Evolutionary conservation across 73 alveolate species (phyloP), one percentile per base, ranked within the genome.

Genomic region (Paramecium primaurelia): DNA sequence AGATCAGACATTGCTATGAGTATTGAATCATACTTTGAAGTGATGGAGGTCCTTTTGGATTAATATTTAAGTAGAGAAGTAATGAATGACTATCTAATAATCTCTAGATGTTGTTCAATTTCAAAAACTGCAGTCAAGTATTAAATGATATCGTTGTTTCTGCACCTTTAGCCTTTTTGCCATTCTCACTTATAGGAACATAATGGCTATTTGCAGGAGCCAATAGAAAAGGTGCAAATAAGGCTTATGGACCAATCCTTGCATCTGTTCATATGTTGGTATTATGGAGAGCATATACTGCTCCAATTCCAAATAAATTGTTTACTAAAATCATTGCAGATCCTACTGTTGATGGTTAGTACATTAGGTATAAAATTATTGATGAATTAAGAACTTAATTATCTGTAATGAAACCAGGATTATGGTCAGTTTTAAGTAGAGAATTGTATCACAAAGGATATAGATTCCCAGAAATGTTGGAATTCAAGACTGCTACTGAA

Each of bases 11-110:
- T 80, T 49, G 71, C 77, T 12, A 42, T 80, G 42, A 44, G 77
- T 36, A 45, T 45, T 42, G 91, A 80, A 47, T 42, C 47, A 26
- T 80, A 80, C 75, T 42, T 12, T 25, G 91, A 80, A 80, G 45
- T 80, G n/a, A 80, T 25, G 38, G 91, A 80, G n/a, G 91, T 80
- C 37, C 73, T 80, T 32, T 49, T 80, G 25, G 91, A 80, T 80
- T 49, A 80, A 80, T 80, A 80, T 80, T 80, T 80, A 36, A 80
- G 91, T 49, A 80, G 91, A 80, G 91, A 80, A 49, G 91, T 80
- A 80, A 34, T 10, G 40, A 73, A 25, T 45, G 22, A n/a, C 36
- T 49, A 54, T 54, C 11, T 45, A 25, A 80, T 45, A 6, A 22
- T 42, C 10, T 14, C 3, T 80, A 80, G 91, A 80, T 80, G 91